A percentile compares a stretch with the other conserved stretches of the same genome.
Conservation (phyloP, 176 grass and related monocot species). For the Paspalum vaginatum region DNA sequence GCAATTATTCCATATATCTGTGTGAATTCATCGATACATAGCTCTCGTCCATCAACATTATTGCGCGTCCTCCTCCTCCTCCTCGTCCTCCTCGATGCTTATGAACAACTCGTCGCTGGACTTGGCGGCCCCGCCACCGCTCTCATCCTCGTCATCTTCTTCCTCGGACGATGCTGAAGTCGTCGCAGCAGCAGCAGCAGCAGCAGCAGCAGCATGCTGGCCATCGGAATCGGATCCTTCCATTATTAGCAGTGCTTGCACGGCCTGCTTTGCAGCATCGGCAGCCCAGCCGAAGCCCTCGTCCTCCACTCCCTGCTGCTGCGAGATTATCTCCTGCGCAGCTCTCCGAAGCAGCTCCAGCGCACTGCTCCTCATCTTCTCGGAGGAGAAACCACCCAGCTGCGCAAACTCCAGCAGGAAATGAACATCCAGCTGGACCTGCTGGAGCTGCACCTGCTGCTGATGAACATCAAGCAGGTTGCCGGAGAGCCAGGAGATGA, state of each 20-base stretch:
- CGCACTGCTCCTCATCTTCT: slow-evolving; percentile 31
- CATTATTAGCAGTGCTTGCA: slow-evolving; percentile 27
- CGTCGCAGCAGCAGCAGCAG: background rate
- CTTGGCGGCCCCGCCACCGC: background rate
- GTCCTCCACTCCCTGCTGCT: background rate
- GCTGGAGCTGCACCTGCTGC: background rate
- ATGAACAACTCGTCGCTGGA: slow-evolving; percentile 47
- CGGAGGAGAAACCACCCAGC: slow-evolving; percentile 45
- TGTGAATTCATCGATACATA: too few relatives aligned
- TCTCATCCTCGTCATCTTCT: background rate
- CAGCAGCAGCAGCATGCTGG: background rate
- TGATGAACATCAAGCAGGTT: too few relatives aligned
- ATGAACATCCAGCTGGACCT: slow-evolving; percentile 62
- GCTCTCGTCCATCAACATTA: too few relatives aligned
- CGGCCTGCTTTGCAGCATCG: slow-evolving; percentile 42
- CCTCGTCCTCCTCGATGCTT: slow-evolving; percentile 33
- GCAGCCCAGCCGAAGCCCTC: slow-evolving; percentile 34
- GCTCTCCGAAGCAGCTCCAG: slow-evolving; percentile 25
- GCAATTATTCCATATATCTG: too few relatives aligned
- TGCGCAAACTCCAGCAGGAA: slow-evolving; percentile 56
- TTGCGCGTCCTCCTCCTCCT: too few relatives aligned
- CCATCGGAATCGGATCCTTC: background rate
- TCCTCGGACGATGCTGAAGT: background rate
- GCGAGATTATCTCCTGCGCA: background rate
- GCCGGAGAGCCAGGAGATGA: slow-evolving; percentile 45